Conservation (phyloP, 805 yeast species). For the Candida tammaniensis region DNA sequence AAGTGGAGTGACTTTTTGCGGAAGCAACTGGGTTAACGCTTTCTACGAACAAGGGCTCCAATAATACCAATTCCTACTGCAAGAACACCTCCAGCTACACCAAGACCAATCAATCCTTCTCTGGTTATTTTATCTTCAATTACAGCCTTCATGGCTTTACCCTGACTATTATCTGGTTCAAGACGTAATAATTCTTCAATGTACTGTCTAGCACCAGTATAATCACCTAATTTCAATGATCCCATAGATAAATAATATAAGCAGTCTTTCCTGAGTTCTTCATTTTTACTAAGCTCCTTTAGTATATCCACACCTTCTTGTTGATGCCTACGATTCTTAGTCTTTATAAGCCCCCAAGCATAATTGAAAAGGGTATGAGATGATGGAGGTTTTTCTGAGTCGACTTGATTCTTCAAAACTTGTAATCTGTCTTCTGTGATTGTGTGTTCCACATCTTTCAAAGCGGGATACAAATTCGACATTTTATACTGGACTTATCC, state of each 20-base stretch:
- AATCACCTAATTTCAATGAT: slow-evolving; percentile 84
- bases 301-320: slow-evolving; percentile 76
- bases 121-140: slow-evolving; percentile 82
- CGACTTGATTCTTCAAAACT: slow-evolving; percentile 72
- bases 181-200: slow-evolving; percentile 70
- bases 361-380: slow-evolving; percentile 87
- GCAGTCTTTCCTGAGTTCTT: slow-evolving; percentile 81
- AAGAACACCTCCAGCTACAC: slow-evolving; percentile 79
- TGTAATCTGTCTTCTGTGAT: slow-evolving; percentile 73
- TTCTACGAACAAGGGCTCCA: slow-evolving; percentile 40
- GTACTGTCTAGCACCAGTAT: slow-evolving; percentile 79
- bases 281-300: slow-evolving; percentile 66
- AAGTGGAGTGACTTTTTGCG: no score
- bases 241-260: slow-evolving; percentile 86
- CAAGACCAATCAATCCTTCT: slow-evolving; percentile 88
- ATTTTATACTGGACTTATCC: slow-evolving; percentile 3
- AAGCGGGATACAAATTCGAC: slow-evolving; percentile 30
- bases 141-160: slow-evolving; percentile 62
- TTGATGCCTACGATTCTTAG: slow-evolving; percentile 59
- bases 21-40: no score
- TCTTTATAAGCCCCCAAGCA: slow-evolving; percentile 93
- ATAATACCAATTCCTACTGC: slow-evolving; percentile 76
- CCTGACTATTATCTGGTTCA: slow-evolving; percentile 87
- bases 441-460: slow-evolving; percentile 46
- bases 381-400: slow-evolving; percentile 78